These are phyloP conservation scores for Mycena alexandri DNA, from an alignment of 768 basidiomycete species.

Conservation along the genomic window DNA sequence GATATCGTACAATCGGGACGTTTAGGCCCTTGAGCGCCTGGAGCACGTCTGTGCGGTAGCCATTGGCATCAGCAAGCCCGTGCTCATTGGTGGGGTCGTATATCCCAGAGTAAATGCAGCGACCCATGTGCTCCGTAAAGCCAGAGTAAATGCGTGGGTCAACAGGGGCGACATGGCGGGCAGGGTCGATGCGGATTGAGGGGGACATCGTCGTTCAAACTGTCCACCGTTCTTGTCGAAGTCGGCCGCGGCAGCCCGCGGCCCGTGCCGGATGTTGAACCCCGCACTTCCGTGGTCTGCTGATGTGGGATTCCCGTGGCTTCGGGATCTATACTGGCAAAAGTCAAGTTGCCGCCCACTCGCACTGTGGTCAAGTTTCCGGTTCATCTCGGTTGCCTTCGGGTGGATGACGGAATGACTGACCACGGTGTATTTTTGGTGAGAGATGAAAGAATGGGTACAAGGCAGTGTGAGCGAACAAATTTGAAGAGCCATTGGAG, in stretches of 20 bases:
- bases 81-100: conserved; percentile 54
- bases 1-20: conserved; percentile 64
- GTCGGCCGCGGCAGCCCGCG: neutral
- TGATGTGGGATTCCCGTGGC: neutral
- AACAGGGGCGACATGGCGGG: conserved; percentile 55
- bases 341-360: too few species aligned
- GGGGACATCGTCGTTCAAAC: conserved; percentile 30
- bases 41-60: conserved; percentile 65
- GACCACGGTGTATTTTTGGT: too few species aligned
- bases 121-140: conserved; percentile 73
- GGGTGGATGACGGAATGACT: too few species aligned
- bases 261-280: conserved; percentile 7
- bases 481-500: too few species aligned
- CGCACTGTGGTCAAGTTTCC: too few species aligned
- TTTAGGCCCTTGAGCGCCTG: conserved; percentile 59
- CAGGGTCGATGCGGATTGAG: conserved; percentile 58
- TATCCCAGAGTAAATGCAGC: conserved; percentile 67
- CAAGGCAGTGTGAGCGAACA: too few species aligned
- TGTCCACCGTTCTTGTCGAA: neutral
- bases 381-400: too few species aligned
- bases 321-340: too few species aligned
- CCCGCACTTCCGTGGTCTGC: conserved; percentile 5
- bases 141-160: conserved; percentile 69
- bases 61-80: conserved; percentile 55
- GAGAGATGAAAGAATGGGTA: too few species aligned